phyloP scores from a whole-genome alignment of 192 early-diverging fungal species.

The Phlyctochytrium planicorne region DNA sequence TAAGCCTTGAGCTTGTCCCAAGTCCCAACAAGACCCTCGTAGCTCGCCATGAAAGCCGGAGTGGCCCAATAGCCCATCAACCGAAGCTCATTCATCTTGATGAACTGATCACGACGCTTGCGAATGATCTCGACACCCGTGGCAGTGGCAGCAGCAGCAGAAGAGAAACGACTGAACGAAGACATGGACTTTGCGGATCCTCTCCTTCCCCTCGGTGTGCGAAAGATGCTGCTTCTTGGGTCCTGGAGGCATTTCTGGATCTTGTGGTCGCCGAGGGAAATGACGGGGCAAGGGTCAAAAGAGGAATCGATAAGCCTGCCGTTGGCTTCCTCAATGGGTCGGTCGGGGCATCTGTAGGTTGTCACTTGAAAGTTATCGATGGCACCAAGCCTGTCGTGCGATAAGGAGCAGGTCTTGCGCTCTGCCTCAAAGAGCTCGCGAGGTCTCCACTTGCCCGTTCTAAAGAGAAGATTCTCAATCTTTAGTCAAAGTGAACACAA shows the following conservation, averaged over 20 bases:
- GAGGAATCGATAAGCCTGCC: neutral
- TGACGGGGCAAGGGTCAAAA: neutral
- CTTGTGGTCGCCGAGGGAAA: neutral
- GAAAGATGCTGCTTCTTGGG: neutral
- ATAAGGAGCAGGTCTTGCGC: conserved; percentile 29
- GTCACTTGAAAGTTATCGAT: neutral
- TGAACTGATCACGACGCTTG: neutral
- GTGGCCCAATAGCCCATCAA: neutral
- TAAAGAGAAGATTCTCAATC: too few species aligned
- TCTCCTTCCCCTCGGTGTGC: neutral
- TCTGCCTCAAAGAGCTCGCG: conserved; percentile 25
- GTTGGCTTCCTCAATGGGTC: neutral
- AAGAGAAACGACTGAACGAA: too few species aligned
- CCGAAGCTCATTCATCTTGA: neutral
- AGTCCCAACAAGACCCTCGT: too few species aligned
- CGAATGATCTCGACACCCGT: neutral
- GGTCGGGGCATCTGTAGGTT: neutral
- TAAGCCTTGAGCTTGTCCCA: neutral
- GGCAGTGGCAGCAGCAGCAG: too few species aligned
- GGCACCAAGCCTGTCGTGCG: conserved; percentile 19
- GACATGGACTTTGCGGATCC: too few species aligned
- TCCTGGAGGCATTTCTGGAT: neutral
- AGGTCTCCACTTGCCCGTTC: conserved; percentile 42
- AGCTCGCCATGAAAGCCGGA: neutral
- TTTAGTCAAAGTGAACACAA: too few species aligned